Evolutionary conservation across 1,284 basidiomycete genomes (phyloP).

Genomic region (Tilletia horrida): DNA sequence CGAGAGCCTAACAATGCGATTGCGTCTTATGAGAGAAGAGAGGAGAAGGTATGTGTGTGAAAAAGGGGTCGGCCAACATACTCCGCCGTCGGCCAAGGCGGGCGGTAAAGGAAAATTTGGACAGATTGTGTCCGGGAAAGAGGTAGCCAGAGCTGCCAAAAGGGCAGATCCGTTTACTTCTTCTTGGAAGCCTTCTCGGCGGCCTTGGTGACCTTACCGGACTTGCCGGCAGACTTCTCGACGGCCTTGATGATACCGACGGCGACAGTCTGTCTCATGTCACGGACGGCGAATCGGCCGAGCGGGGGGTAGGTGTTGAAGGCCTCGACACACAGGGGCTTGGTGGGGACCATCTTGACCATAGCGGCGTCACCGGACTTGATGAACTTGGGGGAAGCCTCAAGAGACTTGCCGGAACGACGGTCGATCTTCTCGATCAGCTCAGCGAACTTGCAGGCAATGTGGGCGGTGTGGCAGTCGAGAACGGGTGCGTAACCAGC

Average conservation of each 20-base stretch:
- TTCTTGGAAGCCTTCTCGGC: constrained; percentile 76
- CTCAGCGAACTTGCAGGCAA: constrained; percentile 99
- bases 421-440: constrained; percentile 96
- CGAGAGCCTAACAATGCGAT: constrained; percentile 1
- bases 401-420: constrained; percentile 88
- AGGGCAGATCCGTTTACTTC: constrained; percentile 38
- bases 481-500: constrained; percentile 96
- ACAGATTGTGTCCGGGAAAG: background rate
- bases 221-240: constrained; percentile 34
- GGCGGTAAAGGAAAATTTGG: constrained; percentile 2
- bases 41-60: background rate
- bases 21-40: background rate
- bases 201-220: constrained; percentile 77
- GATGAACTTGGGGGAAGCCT: constrained; percentile 87
- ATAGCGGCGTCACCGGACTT: constrained; percentile 69
- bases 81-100: constrained; percentile 24
- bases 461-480: constrained; percentile 99
- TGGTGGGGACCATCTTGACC: constrained; percentile 92
- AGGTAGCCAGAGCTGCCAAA: background rate
- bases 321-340: constrained; percentile 97
- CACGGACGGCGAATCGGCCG: constrained; percentile 80
- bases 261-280: constrained; percentile 61
- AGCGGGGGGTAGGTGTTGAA: constrained; percentile 98
- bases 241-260: constrained; percentile 85
- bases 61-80: constrained; percentile 20